Evolutionary conservation across 352 stramenopile species (phyloP).

Genomic region (Pythium plurisporium): DNA sequence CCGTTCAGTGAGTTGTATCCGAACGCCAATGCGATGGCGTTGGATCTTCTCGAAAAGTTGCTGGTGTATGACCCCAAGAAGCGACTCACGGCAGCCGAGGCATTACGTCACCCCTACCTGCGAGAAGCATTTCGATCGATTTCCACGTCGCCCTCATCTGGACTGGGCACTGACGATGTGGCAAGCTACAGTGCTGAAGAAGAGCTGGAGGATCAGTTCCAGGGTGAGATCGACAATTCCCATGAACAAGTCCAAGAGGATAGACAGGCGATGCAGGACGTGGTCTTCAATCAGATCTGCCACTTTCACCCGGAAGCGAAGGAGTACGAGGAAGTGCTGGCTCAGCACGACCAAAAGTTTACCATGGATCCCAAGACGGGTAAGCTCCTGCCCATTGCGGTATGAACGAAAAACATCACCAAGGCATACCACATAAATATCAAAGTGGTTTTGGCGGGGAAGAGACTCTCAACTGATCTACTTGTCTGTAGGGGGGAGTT

Average conservation of each 20-base stretch:
- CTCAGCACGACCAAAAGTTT: conserved; percentile 61
- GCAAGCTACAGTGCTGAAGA: conserved; percentile 55
- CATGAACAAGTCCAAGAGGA: conserved; percentile 61
- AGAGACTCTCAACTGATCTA: background rate
- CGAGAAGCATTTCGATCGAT: conserved; percentile 58
- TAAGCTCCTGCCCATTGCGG: conserved; percentile 46
- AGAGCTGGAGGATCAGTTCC: conserved; percentile 58
- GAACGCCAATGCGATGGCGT: conserved; percentile 48
- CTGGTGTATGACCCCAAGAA: conserved; percentile 91
- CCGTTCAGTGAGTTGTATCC: conserved; percentile 73
- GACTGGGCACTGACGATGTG: conserved; percentile 7
- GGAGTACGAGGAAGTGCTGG: conserved; percentile 57
- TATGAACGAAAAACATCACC: conserved; percentile 2
- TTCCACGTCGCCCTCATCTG: conserved; percentile 5
- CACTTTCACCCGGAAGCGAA: conserved; percentile 69
- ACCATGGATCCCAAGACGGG: conserved; percentile 47
- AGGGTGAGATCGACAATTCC: conserved; percentile 59
- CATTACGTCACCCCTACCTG: conserved; percentile 87
- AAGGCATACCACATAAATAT: conserved; percentile 9
- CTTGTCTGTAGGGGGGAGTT: no score
- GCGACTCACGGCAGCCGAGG: conserved; percentile 86
- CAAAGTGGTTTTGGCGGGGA: background rate
- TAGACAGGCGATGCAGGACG: conserved; percentile 62
- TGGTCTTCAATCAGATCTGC: conserved; percentile 85
- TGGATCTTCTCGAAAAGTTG: conserved; percentile 91